Evolutionary conservation across 2,329 filamentous ascomycete species (phyloP), one percentile per base, ranked within the genome.

Genomic region (Didymosphaeria variabile): DNA sequence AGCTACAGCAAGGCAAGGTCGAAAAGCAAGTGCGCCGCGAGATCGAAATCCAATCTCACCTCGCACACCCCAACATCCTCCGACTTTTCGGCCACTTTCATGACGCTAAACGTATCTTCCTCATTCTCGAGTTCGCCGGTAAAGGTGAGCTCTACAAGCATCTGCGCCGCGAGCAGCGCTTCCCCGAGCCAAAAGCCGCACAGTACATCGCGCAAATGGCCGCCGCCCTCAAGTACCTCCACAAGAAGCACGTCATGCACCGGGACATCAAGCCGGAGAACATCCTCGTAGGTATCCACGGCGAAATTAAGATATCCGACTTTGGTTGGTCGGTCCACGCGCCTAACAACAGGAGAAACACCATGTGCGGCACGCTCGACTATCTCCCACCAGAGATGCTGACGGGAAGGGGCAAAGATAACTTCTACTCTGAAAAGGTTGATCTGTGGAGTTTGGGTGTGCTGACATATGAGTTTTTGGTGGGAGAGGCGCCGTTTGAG

Each of bases 341-440:
- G 5, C 95, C 95, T 31, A 97, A 97, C 80, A 96, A 94, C 81
- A 85, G 95, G 69, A 87, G 95, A 64, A 91, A 94, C 74, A 99
- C 95, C 58, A 94, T 98, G 88, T 99, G 95, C 78, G 95, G 95
- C 65, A 99, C 95, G 19, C 87, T 98, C 45, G 95, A 99, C 81
- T 99, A 99, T 79, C 87, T 99, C 17, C 95, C 95, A 3, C 95
- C 95, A 5, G 95, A 99, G 88, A 99, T 99, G 95, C 87, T 98
- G 79, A 92, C 90, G 79, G 87, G 90, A 4, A 91, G 92, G 47
- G 86, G 86, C 68, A 87, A 89, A 69, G 92, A 95, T 73, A 97
- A 95, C 81, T 96, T 86, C 75, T 98, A 98, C 81, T 91, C 88
- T 61, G 94, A 97, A 77, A 98, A 97, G 82, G 92, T 99, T 34